phyloP scores from a whole-genome alignment of 2,329 filamentous ascomycete genomes.

The Aspergillus floridensis region DNA sequence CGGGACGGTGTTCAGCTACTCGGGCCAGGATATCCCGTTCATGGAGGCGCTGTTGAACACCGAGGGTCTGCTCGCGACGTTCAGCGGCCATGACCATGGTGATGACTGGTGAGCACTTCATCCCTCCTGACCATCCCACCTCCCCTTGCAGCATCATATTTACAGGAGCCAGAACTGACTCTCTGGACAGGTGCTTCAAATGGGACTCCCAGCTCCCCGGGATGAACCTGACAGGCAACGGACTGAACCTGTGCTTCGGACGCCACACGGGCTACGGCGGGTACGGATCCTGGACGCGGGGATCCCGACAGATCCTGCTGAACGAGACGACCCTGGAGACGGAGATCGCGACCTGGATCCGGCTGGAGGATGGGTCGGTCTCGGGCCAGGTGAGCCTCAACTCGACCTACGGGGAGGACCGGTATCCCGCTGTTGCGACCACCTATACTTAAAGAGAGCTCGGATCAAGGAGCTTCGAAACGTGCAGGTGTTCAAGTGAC shows the following conservation, averaged over 20 bases:
- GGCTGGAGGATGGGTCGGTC: conserved; percentile 55
- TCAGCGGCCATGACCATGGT: conserved; percentile 67
- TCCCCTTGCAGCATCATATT: neutral
- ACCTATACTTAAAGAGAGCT: neutral
- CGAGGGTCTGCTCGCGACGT: conserved; percentile 56
- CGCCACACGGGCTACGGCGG: conserved; percentile 69
- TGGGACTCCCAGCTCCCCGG: conserved; percentile 31
- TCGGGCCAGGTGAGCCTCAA: conserved; percentile 58
- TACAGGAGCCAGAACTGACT: neutral
- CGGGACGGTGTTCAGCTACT: conserved; percentile 26
- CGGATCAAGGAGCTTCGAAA: too few species aligned
- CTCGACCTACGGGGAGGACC: conserved; percentile 33
- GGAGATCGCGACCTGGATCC: conserved; percentile 57
- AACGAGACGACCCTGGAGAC: conserved; percentile 42
- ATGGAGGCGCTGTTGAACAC: conserved; percentile 60
- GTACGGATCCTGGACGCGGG: conserved; percentile 64
- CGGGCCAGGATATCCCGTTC: conserved; percentile 57
- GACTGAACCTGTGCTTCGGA: conserved; percentile 55
- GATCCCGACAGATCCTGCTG: conserved; percentile 56
- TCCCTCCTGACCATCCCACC: conserved; percentile 33
- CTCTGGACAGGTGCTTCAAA: conserved; percentile 38
- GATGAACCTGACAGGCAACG: conserved; percentile 42
- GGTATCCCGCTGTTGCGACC: neutral
- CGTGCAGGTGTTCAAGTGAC: too few species aligned
- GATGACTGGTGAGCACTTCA: conserved; percentile 55